Base-by-base conservation (phyloP, 2,329 filamentous ascomycete genomes). In the Paraconiothyrium sp. region DNA sequence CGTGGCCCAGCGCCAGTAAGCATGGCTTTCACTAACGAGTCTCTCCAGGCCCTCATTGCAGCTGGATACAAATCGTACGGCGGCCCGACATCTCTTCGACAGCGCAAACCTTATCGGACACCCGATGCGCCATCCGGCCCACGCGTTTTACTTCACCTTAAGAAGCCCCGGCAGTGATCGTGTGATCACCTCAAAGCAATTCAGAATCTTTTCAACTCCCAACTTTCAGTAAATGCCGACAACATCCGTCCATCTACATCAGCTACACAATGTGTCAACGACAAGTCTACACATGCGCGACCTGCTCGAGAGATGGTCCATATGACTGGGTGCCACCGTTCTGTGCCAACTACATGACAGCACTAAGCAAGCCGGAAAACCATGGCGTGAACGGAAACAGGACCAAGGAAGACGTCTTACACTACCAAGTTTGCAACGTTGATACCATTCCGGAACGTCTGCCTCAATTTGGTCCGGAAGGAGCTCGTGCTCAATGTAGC, bases 401-500 rank as follows among this genome's bases (percentile, higher is more conserved):
- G 43, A 8, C 20, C 43, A 20, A 24, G 24, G 43, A 46, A 20
- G 43, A 46, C 13, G 10, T 46, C 43, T 24, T 46, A 11, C 43
- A 46, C 20, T 46, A 46, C 10, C 43, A 24, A 46, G 43, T 24
- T 7, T 46, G 43, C 43, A 20, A 46, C 20, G 43, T 46, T 46
- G 11, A 24, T 46, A 24, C n/a, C 22, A 20, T 46, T 46, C 6
- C 43, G 9, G 20, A 46, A 24, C 43, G 43, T 20, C 43, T 46
- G 22, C 43, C 43, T 10, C 43, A 46, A 20, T 13, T 20, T 24
- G 43, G 43, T 46, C 43, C 43, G 43, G 43, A 46, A 8, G 43
- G 43, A 46, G 43, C n/a, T 24, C 43, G 20, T 46, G 43, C 43
- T 46, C 43, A 24, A 11, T 46, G 43, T 20, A 46, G 43, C 43